These are phyloP conservation scores for Boletus edulis DNA, from an alignment of 768 basidiomycete genomes.

Conservation along the genomic window DNA sequence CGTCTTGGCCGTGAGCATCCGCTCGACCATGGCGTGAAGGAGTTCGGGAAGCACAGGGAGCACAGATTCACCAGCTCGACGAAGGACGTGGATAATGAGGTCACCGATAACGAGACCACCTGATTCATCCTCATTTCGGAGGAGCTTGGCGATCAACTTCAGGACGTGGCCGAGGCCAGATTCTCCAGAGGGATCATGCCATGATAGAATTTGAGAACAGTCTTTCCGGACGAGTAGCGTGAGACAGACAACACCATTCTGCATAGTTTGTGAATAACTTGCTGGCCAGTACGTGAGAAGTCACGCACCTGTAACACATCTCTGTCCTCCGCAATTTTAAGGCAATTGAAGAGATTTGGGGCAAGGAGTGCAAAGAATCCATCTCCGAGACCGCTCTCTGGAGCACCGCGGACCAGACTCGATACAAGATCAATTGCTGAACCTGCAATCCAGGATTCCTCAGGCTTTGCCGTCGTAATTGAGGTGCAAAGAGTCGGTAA, in stretches of 20 bases:
- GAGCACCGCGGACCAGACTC: slow-evolving; percentile 67
- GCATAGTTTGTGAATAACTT: background rate
- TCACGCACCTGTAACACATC: slow-evolving; percentile 70
- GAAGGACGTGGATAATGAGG: slow-evolving; percentile 87
- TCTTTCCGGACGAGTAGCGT: slow-evolving; percentile 88
- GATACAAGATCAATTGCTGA: slow-evolving; percentile 82
- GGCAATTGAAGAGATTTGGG: slow-evolving; percentile 67
- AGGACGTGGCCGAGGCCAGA: slow-evolving; percentile 77
- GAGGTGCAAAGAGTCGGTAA: slow-evolving; percentile 70
- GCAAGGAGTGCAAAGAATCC: slow-evolving; percentile 79
- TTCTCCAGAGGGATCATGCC: slow-evolving; percentile 65
- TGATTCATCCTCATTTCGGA: slow-evolving; percentile 83
- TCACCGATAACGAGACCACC: slow-evolving; percentile 94
- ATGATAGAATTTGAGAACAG: slow-evolving; percentile 72
- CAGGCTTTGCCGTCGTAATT: slow-evolving; percentile 53
- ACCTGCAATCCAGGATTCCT: slow-evolving; percentile 72
- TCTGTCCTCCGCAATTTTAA: slow-evolving; percentile 76
- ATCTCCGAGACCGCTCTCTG: slow-evolving; percentile 63
- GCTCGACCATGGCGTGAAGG: slow-evolving; percentile 74
- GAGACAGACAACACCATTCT: slow-evolving; percentile 83
- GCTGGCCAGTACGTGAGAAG: background rate
- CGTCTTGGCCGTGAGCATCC: slow-evolving; percentile 84
- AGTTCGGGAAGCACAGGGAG: slow-evolving; percentile 86
- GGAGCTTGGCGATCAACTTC: slow-evolving; percentile 69
- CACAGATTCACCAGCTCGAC: slow-evolving; percentile 77